Conservation (phyloP, 495 filamentous ascomycete species). For the Parmelia sp. region DNA sequence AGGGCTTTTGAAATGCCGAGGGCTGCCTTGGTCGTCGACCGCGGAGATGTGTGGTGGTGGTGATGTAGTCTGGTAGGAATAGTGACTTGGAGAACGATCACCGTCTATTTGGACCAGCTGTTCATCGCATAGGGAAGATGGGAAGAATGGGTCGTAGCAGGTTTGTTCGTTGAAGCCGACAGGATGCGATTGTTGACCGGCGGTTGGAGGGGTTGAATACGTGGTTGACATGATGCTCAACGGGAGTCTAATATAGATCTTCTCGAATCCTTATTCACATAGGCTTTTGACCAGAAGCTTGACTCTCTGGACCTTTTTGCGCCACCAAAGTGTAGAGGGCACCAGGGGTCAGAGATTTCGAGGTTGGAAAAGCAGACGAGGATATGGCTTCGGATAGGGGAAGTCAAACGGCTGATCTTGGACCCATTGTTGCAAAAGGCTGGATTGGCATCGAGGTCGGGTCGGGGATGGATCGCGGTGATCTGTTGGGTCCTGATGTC, state of each 20-base stretch:
- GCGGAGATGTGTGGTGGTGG: slow-evolving; percentile 17
- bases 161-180: slow-evolving; percentile 28
- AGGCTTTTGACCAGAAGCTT: not conserved
- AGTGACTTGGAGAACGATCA: slow-evolving; percentile 17
- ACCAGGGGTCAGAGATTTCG: not conserved
- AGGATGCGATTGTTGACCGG: slow-evolving; percentile 16
- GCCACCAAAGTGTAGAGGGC: slow-evolving; percentile 13
- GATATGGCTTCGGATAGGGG: not conserved
- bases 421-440: slow-evolving; percentile 7
- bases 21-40: slow-evolving; percentile 2
- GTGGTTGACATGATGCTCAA: slow-evolving; percentile 15
- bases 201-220: slow-evolving; percentile 16
- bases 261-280: not conserved
- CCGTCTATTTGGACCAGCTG: slow-evolving; percentile 22
- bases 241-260: slow-evolving; percentile 11
- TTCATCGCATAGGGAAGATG: slow-evolving; percentile 24
- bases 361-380: slow-evolving; percentile 4
- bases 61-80: slow-evolving; percentile 18
- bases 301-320: not conserved
- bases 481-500: not conserved
- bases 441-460: not conserved
- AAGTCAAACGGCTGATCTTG: slow-evolving; percentile 6
- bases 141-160: slow-evolving; percentile 27
- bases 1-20: slow-evolving; percentile 3
- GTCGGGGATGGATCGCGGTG: not conserved